Conservation (phyloP, 495 filamentous ascomycete species). For the Penicillium bovifimosum region DNA sequence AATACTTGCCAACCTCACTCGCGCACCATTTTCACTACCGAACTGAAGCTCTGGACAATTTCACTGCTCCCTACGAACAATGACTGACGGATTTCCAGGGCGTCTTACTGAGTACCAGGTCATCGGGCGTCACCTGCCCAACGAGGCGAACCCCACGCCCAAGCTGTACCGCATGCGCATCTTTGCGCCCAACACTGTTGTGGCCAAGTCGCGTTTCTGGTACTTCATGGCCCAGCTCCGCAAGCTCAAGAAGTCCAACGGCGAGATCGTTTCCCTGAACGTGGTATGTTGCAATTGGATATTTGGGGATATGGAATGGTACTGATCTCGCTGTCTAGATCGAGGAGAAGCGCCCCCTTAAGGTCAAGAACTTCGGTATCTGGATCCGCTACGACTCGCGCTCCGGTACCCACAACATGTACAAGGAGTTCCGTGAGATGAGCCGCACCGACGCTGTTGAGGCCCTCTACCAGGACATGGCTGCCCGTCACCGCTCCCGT, state of each 20-base stretch:
- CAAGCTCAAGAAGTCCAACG: slow-evolving; percentile 99
- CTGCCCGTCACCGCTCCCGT: slow-evolving; percentile 92
- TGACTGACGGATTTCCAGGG: slow-evolving; percentile 56
- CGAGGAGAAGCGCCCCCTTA: slow-evolving; percentile 93
- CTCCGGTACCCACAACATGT: slow-evolving; percentile 99
- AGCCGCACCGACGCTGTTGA: slow-evolving; percentile 91
- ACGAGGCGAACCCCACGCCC: slow-evolving; percentile 88
- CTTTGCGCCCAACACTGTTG: slow-evolving; percentile 94
- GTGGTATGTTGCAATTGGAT: slow-evolving; percentile 56
- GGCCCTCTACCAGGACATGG: slow-evolving; percentile 98
- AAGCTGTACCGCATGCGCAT: slow-evolving; percentile 99
- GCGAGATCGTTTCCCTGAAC: slow-evolving; percentile 96
- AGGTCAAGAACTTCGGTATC: slow-evolving; percentile 99
- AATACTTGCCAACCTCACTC: slow-evolving; percentile 6
- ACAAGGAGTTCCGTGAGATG: slow-evolving; percentile 99
- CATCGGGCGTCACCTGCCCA: slow-evolving; percentile 97
- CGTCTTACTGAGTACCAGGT: slow-evolving; percentile 99
- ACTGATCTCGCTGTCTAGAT: slow-evolving; percentile 55
- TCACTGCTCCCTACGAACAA: slow-evolving; percentile 8
- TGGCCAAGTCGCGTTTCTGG: slow-evolving; percentile 99
- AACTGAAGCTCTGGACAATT: slow-evolving; percentile 8
- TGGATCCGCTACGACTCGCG: slow-evolving; percentile 99
- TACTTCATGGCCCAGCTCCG: slow-evolving; percentile 98
- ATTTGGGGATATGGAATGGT: not conserved
- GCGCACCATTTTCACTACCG: slow-evolving; percentile 21